Evolutionary conservation across 2,329 filamentous ascomycete species (phyloP).

Genomic region (Epichloe gansuensis): DNA sequence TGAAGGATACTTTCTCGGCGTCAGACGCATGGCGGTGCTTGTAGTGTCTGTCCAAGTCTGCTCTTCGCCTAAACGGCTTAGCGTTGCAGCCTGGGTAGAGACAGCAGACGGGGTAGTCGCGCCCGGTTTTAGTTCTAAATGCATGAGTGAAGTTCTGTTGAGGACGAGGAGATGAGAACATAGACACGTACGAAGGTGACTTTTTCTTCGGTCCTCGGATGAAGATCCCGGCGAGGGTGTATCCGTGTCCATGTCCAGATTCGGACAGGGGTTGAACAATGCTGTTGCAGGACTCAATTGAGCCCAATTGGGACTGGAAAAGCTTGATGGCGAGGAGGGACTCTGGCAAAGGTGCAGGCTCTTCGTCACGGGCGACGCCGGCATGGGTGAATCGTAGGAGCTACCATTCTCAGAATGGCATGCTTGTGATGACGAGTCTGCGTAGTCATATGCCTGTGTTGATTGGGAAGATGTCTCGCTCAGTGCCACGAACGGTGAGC

Average conservation of each 20-base stretch:
- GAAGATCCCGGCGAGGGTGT: conserved; percentile 7
- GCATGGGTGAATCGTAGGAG: neutral
- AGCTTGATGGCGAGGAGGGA: conserved; percentile 1
- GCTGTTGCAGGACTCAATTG: conserved; percentile 6
- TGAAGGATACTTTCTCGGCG: conserved; percentile 29
- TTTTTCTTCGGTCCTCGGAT: conserved; percentile 6
- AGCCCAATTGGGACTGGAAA: neutral
- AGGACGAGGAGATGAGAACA: neutral
- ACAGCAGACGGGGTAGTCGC: conserved; percentile 27
- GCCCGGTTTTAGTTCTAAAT: conserved; percentile 10
- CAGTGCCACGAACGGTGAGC: neutral
- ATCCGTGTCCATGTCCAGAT: conserved; percentile 8
- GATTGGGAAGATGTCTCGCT: conserved; percentile 3
- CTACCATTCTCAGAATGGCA: conserved; percentile 2
- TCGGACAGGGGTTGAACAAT: conserved; percentile 10
- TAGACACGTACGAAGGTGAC: conserved; percentile 5
- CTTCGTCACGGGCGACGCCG: conserved; percentile 1
- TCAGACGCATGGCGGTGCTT: conserved; percentile 34
- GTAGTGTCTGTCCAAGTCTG: conserved; percentile 43
- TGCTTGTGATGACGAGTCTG: conserved; percentile 1
- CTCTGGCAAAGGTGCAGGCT: neutral
- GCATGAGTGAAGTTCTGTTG: neutral
- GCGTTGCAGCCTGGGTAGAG: conserved; percentile 28
- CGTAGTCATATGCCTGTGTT: neutral
- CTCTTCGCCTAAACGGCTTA: conserved; percentile 37